Base-by-base conservation (phyloP, 108 stramenopile species). In the Cylindrotheca closterium region DNA sequence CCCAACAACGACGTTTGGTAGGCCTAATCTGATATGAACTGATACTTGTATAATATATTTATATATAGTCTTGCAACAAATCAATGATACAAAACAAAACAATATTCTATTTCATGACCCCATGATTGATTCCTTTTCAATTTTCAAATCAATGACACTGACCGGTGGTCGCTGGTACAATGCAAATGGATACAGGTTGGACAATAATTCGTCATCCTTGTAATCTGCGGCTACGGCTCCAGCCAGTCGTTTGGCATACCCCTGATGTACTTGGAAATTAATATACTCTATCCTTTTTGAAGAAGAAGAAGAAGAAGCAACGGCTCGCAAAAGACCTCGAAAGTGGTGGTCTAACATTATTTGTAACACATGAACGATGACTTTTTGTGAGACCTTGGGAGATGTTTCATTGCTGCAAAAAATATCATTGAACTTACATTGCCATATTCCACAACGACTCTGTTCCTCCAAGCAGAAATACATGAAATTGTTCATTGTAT, bases 311-410 rank as follows among this genome's bases (percentile, higher is more conserved):
- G n/a, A 10, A n/a, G 51, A 7, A 17, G 22, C 22, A 23, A 51
- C 51, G 8, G 51, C 51, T 23, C 51, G 51, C 51, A 51, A 19
- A 5, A 51, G 51, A 7, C 51, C 51, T 22, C 51, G 51, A n/a
- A 51, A n/a, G 22, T 51, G 51, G n/a, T 51, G 51, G n/a, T 51
- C 37, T 42, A 15, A 42, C 7, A n/a, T n/a, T n/a, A n/a, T n/a
- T n/a, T n/a, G n/a, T n/a, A n/a, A n/a, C n/a, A n/a, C n/a, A n/a
- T n/a, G n/a, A n/a, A n/a, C n/a, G n/a, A n/a, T n/a, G n/a, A n/a
- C n/a, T n/a, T n/a, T n/a, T n/a, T n/a, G n/a, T n/a, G n/a, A n/a
- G n/a, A n/a, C n/a, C n/a, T n/a, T n/a, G n/a, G n/a, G n/a, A n/a
- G n/a, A n/a, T n/a, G n/a, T n/a, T n/a, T n/a, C n/a, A n/a, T n/a